Percentiles rank a stretch among this genome's conserved stretches.
Evolutionary conservation across 495 filamentous ascomycete species (phyloP).

Genomic region (Penicillium coprophilum): DNA sequence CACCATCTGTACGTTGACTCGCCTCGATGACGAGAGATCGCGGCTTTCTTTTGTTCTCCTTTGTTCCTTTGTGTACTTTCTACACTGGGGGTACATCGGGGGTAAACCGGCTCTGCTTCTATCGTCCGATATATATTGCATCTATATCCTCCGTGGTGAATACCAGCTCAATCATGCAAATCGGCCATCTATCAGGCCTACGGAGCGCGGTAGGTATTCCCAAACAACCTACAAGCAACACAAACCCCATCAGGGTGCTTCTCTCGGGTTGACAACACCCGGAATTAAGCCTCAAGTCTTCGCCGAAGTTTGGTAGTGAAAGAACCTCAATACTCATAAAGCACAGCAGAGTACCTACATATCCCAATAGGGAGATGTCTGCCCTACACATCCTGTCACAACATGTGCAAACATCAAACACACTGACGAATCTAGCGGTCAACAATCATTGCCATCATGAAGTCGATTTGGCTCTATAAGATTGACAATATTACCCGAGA

Average conservation of each 20-base stretch:
- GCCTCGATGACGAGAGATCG: not conserved
- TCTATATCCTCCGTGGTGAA: not conserved
- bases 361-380: not conserved
- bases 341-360: not conserved
- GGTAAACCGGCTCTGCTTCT: not conserved
- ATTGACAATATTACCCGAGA: constrained; percentile 8
- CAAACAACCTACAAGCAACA: not conserved
- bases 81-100: not conserved
- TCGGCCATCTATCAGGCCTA: not conserved
- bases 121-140: not conserved
- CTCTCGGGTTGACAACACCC: not conserved
- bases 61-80: not conserved
- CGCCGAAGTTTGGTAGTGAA: not conserved
- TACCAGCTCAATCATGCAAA: not conserved
- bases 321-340: not conserved
- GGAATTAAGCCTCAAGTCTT: not conserved
- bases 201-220: not conserved
- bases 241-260: not conserved
- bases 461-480: not conserved
- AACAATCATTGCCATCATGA: not conserved
- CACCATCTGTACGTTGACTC: not conserved
- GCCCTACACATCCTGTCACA: constrained; percentile 2
- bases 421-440: not conserved
- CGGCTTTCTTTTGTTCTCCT: not conserved
- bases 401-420: not conserved